phyloP scores from a whole-genome alignment of 768 basidiomycete species.

The Phylloporus rhodoxanthus region DNA sequence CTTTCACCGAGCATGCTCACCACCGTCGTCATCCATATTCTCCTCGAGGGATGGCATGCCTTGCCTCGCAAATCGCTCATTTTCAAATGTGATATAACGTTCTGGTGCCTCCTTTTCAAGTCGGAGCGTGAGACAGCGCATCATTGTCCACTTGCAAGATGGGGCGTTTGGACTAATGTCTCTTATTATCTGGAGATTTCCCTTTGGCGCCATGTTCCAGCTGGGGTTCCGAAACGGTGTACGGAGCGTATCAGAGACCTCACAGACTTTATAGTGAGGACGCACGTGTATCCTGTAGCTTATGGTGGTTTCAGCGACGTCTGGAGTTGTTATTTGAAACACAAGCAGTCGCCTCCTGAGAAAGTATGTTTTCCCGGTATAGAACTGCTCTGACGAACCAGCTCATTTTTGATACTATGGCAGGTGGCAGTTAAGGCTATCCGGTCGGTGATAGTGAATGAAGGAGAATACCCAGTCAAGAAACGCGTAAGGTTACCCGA shows the following conservation, averaged over 20 bases:
- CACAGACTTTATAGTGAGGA: slow-evolving; percentile 14
- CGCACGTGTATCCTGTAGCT: slow-evolving; percentile 18
- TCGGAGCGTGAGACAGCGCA: neutral
- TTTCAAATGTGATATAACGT: no score
- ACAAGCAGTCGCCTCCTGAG: neutral
- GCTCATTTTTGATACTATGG: neutral
- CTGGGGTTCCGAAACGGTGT: neutral
- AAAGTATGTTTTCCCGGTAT: slow-evolving; percentile 9
- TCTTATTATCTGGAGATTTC: neutral
- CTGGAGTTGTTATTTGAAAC: slow-evolving; percentile 18
- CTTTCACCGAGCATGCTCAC: neutral
- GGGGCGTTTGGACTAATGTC: slow-evolving; percentile 1
- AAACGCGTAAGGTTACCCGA: slow-evolving; percentile 4
- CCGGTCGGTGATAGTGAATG: slow-evolving; percentile 5
- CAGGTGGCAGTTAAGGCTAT: slow-evolving; percentile 28
- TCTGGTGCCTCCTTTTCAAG: neutral
- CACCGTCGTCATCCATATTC: neutral
- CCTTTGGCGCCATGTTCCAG: neutral
- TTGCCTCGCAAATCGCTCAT: no score
- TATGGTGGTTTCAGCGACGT: slow-evolving; percentile 29
- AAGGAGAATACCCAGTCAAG: slow-evolving; percentile 9
- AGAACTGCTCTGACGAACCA: neutral
- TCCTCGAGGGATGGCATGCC: neutral
- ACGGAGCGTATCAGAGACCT: slow-evolving; percentile 6
- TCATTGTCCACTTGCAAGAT: neutral